These are phyloP conservation scores for Paramecium tetraurelia DNA, from an alignment of 73 alveolate genomes.

Conservation along the genomic window DNA sequence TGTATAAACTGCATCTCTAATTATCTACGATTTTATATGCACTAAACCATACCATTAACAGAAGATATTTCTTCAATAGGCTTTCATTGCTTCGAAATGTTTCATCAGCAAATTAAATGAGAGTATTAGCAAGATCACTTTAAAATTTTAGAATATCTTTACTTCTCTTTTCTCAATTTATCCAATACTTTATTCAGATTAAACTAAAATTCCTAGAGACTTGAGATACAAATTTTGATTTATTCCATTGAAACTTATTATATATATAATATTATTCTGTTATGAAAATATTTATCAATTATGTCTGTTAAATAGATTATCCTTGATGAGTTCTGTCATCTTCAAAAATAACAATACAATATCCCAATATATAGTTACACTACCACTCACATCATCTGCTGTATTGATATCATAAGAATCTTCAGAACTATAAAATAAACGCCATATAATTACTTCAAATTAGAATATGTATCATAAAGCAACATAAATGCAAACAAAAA, in stretches of 20 bases:
- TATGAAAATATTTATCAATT: not conserved
- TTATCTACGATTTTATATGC: not conserved
- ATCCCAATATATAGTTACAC: slow-evolving; percentile 33
- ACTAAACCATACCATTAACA: not conserved
- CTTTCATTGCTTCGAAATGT: not conserved
- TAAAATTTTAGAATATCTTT: not conserved
- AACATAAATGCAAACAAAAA: slow-evolving; percentile 36
- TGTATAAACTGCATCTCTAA: not conserved
- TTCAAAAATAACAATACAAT: not conserved
- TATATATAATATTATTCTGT: not conserved
- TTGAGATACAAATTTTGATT: not conserved
- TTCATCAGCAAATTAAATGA: not conserved
- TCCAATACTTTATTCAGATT: not conserved
- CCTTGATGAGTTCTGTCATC: not conserved
- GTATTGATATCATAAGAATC: not conserved
- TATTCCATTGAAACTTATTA: not conserved
- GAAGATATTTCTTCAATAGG: not conserved
- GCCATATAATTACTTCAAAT: not conserved
- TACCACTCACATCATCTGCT: not conserved
- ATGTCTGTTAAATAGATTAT: not conserved
- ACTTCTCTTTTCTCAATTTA: not conserved
- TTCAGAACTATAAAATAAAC: not conserved
- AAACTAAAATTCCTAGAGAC: not conserved
- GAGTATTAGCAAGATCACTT: not conserved
- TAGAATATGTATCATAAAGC: slow-evolving; percentile 1